phyloP scores from a whole-genome alignment of 1,284 basidiomycete genomes.

The Ceraceosorus guamensis region DNA sequence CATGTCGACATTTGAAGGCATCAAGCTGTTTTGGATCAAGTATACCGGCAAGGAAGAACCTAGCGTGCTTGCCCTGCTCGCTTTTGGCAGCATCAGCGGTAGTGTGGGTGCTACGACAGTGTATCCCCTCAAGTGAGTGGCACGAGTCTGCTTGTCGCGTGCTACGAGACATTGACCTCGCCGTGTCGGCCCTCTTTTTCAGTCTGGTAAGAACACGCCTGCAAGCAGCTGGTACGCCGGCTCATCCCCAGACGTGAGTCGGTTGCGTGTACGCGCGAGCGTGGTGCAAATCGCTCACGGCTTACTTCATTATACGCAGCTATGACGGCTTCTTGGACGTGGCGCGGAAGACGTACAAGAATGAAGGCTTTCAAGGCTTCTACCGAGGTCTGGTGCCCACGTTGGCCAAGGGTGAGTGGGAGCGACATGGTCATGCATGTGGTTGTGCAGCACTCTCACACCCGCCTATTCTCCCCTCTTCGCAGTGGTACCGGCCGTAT shows the following conservation, averaged over 20 bases:
- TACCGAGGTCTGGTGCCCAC: conserved; percentile 88
- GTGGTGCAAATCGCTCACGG: no score
- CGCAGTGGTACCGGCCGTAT: conserved; percentile 22
- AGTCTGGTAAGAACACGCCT: conserved; percentile 89
- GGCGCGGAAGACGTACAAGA: conserved; percentile 66
- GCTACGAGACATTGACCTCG: background rate
- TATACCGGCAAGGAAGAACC: conserved; percentile 50
- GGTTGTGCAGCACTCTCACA: background rate
- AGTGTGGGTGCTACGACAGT: conserved; percentile 51
- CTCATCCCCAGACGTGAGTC: conserved; percentile 25
- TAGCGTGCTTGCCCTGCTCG: conserved; percentile 48
- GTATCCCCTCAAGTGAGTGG: conserved; percentile 41
- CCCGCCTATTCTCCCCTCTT: background rate
- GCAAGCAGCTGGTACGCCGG: conserved; percentile 73
- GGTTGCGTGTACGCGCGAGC: no score
- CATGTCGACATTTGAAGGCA: conserved; percentile 51
- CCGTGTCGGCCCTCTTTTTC: background rate
- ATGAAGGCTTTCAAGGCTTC: conserved; percentile 87
- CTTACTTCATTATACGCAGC: no score
- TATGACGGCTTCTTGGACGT: conserved; percentile 88
- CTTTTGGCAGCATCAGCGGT: conserved; percentile 50
- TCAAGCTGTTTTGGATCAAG: conserved; percentile 50
- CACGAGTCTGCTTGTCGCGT: background rate
- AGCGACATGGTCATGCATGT: background rate
- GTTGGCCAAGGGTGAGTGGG: conserved; percentile 61